Evolutionary conservation across 768 basidiomycete genomes (phyloP).

Genomic region (Leccinum imitatum): DNA sequence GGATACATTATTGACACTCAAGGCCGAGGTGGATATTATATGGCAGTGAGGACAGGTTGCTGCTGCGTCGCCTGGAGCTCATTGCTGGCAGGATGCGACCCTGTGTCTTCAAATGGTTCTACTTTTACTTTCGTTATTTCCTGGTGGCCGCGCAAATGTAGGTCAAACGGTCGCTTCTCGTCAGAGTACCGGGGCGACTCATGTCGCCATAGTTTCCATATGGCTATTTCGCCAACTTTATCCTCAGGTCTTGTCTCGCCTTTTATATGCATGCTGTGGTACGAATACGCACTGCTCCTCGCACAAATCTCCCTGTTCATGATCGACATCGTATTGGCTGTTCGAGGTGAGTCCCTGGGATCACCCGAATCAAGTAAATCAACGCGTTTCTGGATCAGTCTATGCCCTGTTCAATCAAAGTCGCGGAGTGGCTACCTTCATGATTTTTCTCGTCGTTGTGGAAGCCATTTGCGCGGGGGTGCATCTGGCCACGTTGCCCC

Average conservation of each 20-base stretch:
- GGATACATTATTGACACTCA: conserved; percentile 29
- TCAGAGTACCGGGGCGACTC: background rate
- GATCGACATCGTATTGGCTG: conserved; percentile 25
- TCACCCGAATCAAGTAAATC: background rate
- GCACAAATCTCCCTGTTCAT: conserved; percentile 12
- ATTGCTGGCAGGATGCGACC: conserved; percentile 11
- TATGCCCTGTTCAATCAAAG: conserved; percentile 37
- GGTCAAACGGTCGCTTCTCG: background rate
- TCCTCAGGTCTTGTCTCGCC: conserved; percentile 10
- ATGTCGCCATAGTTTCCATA: conserved; percentile 9
- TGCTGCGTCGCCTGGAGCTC: background rate
- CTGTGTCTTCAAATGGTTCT: conserved; percentile 12
- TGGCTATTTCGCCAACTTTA: conserved; percentile 3
- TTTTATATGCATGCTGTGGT: conserved; percentile 10
- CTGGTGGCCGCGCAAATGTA: conserved; percentile 13
- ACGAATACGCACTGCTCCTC: background rate
- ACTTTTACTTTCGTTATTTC: conserved; percentile 22
- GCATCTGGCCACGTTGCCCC: conserved; percentile 21
- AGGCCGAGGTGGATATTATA: conserved; percentile 27
- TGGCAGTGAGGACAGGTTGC: conserved; percentile 28
- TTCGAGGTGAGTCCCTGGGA: conserved; percentile 20
- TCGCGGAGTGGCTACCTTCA: conserved; percentile 23
- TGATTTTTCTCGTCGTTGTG: conserved; percentile 11
- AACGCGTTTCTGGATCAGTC: conserved; percentile 8
- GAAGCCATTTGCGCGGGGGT: conserved; percentile 16